Evolutionary conservation across 192 early-diverging fungal genomes (phyloP), one percentile per base, ranked within the genome.

Genomic region (Phlyctochytrium planicorne): DNA sequence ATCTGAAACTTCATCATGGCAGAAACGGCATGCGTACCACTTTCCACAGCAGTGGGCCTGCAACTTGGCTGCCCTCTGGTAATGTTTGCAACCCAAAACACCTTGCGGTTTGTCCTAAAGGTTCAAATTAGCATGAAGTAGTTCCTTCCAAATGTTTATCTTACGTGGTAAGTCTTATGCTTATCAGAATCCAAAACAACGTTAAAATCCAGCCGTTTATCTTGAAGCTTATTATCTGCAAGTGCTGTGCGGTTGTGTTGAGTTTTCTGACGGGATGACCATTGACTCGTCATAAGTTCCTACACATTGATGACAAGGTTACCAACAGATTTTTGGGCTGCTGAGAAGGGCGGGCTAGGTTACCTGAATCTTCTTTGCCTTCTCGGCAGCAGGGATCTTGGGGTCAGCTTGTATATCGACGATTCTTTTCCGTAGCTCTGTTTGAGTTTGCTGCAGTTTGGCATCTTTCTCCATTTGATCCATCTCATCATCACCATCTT

Each of bases 21-120:
- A 93, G 68, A 93, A 90, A 25, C 91, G 84, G 63, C 91, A 93
- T 1, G 89, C 67, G 59, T 77, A 75, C 91, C 91, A 93, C 60
- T 78, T 78, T n/a, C 82, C 82, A 70, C 91, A 93, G 75, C 91
- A 91, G 32, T 82, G 82, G 1, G 89, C 89, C 67, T 91, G 85
- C 17, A 94, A 62, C 65, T 91, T 93, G 37, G 82, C 81, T n/a
- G 84, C 81, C 30, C 92, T 71, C 63, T 86, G 87, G 63, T 94
- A 94, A 70, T 93, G 91, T 55, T 89, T 86, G 82, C 92, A 94
- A 12, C 92, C 92, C 25, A 88, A 67, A 35, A 87, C 70, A 32
- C 70, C 69, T 17, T 47, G 31, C 23, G 75, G 75, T 36, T 81
- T 68, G 69, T 91, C 80, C n/a, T n/a, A n/a, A n/a, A n/a, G n/a